These are phyloP conservation scores for Crithidia expoeki DNA, from an alignment of 208 protist species.

Conservation along the genomic window DNA sequence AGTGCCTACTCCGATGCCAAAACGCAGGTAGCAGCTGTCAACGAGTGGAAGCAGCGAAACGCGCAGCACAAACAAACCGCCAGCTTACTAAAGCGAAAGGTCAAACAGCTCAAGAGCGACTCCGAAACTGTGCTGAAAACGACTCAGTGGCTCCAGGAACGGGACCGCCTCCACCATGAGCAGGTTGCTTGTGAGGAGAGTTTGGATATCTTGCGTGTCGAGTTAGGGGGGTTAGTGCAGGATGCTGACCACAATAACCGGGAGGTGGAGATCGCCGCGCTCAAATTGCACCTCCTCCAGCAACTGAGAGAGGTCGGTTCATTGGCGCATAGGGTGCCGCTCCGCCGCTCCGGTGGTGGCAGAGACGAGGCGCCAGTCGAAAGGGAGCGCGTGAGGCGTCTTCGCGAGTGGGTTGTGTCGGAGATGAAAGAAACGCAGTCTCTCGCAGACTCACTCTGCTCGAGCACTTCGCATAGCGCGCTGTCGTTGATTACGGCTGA, in stretches of 20 bases:
- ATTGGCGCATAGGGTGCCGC: not conserved
- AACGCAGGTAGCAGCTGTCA: constrained; percentile 43
- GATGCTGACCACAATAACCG: not conserved
- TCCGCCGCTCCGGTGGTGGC: not conserved
- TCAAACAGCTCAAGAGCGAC: constrained; percentile 44
- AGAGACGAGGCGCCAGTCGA: not conserved
- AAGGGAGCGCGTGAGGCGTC: not conserved
- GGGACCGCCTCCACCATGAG: constrained; percentile 32
- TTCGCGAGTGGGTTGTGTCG: constrained; percentile 26
- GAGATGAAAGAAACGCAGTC: constrained; percentile 13
- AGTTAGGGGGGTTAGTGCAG: not conserved
- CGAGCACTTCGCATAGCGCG: not conserved
- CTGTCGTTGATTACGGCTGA: not conserved
- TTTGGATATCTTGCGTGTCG: not conserved
- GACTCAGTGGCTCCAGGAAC: constrained; percentile 38
- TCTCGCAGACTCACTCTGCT: not conserved
- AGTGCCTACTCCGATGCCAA: constrained; percentile 39
- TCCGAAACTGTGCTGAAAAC: constrained; percentile 18
- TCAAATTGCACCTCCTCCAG: constrained; percentile 14
- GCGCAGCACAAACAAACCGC: constrained; percentile 30
- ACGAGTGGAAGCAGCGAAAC: constrained; percentile 46
- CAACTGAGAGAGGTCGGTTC: constrained; percentile 21
- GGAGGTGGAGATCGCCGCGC: constrained; percentile 11
- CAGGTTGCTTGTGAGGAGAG: constrained; percentile 30
- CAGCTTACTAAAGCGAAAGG: constrained; percentile 34